Base-by-base conservation (phyloP, 2,329 filamentous ascomycete species). In the Knoxdaviesia capensis region DNA sequence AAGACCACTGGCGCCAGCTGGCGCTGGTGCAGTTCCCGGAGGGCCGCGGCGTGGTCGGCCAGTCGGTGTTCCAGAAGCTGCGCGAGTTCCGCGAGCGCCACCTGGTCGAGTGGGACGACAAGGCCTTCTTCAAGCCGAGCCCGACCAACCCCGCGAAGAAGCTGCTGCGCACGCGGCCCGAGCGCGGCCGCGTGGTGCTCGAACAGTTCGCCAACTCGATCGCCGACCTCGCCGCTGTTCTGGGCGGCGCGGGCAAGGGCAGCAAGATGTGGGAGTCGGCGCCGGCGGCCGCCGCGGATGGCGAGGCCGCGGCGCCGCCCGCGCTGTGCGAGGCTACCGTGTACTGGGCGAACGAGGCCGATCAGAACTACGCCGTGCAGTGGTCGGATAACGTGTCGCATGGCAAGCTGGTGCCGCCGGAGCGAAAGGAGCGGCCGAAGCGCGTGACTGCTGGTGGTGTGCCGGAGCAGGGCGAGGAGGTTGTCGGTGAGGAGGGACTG, bases 1-100 rank as follows among this genome's bases (percentile, higher is more conserved):
- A 74, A 56, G 77, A 81, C 59, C 71, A 74, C 58, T 80, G 77
- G 76, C 59, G 61, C 33, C 71, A 71, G 6, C 59, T 80, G 51
- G 74, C 73, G 41, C 58, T 67, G 47, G 69, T 80, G 46, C 59
- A 67, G 51, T 74, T 81, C 53, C 65, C 66, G 37, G 46, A 57
- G 38, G 69, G 67, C 37, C 57, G 62, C 35, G 68, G 67, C 45
- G 53, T 59, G 30, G 60, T 75, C 9, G 76, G 77, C 29, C 69
- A 68, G 31, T 69, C 64, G 41, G 69, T 72, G 38, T 79, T 64
- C 57, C 71, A 74, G 50, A 74, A 71, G 53, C 63, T 80, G 50
- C 73, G 74, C 50, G 76, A 81, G 60, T 69, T 77, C 56, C 68
- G 71, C 50, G 61, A 61, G 51, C 60, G 72, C 40, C 76, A 80